Evolutionary conservation across 129 eudicot species (phyloP).

Genomic region (Deinandra increscens): DNA sequence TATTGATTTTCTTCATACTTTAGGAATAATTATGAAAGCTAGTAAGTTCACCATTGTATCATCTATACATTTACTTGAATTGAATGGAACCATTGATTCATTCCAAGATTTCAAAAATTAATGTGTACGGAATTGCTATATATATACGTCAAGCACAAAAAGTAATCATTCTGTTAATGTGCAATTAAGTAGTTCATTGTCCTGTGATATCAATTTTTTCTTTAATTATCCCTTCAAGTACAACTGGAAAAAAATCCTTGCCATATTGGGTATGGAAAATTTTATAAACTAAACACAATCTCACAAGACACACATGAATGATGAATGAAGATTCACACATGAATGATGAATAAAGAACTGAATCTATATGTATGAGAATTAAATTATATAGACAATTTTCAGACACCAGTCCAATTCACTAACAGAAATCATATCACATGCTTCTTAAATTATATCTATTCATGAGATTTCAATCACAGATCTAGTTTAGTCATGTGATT

Average conservation of each 20-base stretch:
- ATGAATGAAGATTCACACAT: too few relatives aligned
- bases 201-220: neutral
- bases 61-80: neutral
- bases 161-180: neutral
- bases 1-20: conserved; percentile 7
- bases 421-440: neutral
- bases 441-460: neutral
- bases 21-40: neutral
- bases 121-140: too few relatives aligned
- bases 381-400: neutral
- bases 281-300: too few relatives aligned
- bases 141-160: neutral
- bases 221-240: neutral
- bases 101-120: neutral
- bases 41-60: neutral
- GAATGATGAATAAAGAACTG: too few relatives aligned
- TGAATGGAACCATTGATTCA: neutral
- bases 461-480: neutral
- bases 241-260: too few relatives aligned
- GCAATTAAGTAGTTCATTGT: neutral
- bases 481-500: neutral
- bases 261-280: neutral
- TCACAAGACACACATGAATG: too few relatives aligned
- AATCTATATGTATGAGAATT: neutral
- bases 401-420: neutral